These are phyloP conservation scores for Fusarium metavorans DNA, from an alignment of 2,329 filamentous ascomycete species.

Conservation along the genomic window DNA sequence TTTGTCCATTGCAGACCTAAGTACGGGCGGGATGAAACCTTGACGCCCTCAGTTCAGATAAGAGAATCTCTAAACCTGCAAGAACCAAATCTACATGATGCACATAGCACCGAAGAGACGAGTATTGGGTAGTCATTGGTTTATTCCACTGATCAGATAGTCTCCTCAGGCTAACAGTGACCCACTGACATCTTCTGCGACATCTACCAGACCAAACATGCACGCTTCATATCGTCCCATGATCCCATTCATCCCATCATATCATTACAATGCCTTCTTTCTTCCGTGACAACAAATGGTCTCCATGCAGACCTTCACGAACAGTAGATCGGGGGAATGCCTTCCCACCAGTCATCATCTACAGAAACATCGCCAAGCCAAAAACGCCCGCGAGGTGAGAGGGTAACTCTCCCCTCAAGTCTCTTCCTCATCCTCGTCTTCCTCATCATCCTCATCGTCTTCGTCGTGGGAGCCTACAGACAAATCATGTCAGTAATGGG, in stretches of 20 bases:
- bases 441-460: slow-evolving; percentile 7
- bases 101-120: not conserved
- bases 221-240: not conserved
- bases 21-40: not conserved
- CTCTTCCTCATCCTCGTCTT: not conserved
- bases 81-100: not conserved
- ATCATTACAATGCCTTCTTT: not conserved
- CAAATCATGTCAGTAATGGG: slow-evolving; percentile 29
- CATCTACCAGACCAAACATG: not conserved
- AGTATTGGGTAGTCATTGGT: not conserved
- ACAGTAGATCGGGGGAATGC: not conserved
- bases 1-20: not conserved
- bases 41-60: not conserved
- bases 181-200: not conserved
- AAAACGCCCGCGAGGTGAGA: not conserved
- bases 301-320: not conserved
- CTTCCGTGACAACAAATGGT: not conserved
- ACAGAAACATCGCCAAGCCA: not conserved
- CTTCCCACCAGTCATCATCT: not conserved
- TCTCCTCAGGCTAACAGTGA: not conserved
- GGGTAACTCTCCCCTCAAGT: not conserved
- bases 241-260: not conserved
- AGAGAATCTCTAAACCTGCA: not conserved
- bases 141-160: not conserved
- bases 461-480: slow-evolving; percentile 18